Base-by-base conservation (phyloP, 495 filamentous ascomycete species). In the Thozetella sp. region DNA sequence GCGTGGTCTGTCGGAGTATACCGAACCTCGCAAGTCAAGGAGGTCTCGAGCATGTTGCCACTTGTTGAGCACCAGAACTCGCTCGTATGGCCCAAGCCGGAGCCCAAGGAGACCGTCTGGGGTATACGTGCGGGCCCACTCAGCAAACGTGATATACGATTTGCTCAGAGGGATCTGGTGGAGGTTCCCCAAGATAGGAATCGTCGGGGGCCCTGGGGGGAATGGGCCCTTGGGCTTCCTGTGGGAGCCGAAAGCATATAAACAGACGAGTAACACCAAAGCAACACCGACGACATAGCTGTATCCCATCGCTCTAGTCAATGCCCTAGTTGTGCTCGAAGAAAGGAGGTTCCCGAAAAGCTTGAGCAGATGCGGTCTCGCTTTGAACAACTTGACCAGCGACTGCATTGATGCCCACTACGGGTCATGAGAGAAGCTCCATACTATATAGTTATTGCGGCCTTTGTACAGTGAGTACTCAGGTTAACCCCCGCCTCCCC, bases 21-120 rank as follows among this genome's bases (percentile, higher is more conserved):
- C 34, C 3, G 48, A 43, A 23, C 64, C 60, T 19, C 65, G 64
- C 53, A 23, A 53, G 24, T 62, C 61, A 25, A 53, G 66, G 20
- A 54, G 40, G 34, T 63, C 51, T 25, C 63, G 63, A 54, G 62
- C 63, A 9, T 55, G 10, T 54, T 53, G 52, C 58, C 58, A 55
- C 24, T 53, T 58, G 22, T 45, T 56, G 22, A 66, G 27, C 25
- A 66, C 53, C 23, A 60, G 19, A 22, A 25, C 13, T 20, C 25
- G n/a, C 9, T 4, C 45, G 25, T 19, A 48, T 1, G 58, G 58
- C 12, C 58, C 58, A 3, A 60, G 13, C 25, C 27, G 58, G 9
- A 60, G 45, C 17, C 58, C 53, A 43, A 60, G 53, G 22, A 60
- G 53, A 20, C 58, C 58, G 22, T 60, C 17, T 4, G 52, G 48